These are phyloP conservation scores for Rhytidiadelphus loreus DNA, from an alignment of 225 moss, liverwort and hornwort genomes.

Conservation along the genomic window DNA sequence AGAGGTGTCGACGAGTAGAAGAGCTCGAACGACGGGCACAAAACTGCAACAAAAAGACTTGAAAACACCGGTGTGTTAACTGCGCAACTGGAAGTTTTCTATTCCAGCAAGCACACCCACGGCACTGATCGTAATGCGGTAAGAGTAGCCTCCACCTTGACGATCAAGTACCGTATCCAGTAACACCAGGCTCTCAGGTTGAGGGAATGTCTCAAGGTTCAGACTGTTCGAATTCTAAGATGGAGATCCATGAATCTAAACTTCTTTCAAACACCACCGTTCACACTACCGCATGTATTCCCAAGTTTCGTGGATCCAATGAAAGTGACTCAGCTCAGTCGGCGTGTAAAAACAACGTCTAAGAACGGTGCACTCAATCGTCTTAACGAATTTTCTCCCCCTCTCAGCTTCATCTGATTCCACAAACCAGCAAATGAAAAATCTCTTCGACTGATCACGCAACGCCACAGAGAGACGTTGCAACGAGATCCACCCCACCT, in stretches of 20 bases:
- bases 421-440: not conserved
- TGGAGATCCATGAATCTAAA: conserved; percentile 24
- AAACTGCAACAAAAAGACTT: not conserved
- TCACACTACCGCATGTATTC: not conserved
- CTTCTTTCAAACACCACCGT: not conserved
- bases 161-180: not conserved
- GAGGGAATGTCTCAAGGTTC: not conserved
- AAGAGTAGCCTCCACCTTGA: not conserved
- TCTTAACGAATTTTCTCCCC: not conserved
- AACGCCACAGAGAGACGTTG: not conserved
- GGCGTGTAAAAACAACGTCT: not conserved
- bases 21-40: not conserved
- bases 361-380: not conserved
- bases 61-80: not conserved
- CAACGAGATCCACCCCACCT: conserved; percentile 1
- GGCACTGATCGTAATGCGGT: not conserved
- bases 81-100: not conserved
- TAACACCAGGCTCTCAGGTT: not conserved
- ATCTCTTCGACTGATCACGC: not conserved
- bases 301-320: not conserved
- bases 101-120: not conserved
- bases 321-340: not conserved
- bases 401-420: not conserved
- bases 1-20: conserved; percentile 4
- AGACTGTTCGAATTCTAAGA: conserved; percentile 2